These are phyloP conservation scores for Globisporangium cederbergense DNA, from an alignment of 352 stramenopile genomes.

Conservation along the genomic window DNA sequence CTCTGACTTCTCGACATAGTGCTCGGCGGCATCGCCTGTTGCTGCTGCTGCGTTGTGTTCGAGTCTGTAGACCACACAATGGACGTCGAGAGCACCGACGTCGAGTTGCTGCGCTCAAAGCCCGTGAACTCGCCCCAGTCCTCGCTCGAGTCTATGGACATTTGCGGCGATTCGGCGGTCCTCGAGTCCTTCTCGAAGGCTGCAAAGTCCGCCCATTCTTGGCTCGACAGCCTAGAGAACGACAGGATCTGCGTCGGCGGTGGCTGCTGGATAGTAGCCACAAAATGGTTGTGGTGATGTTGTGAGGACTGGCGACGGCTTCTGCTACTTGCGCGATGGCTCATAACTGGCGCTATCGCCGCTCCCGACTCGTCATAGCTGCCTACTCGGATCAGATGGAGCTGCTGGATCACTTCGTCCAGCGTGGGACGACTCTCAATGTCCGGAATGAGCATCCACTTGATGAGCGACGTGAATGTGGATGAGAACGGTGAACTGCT, in stretches of 20 bases:
- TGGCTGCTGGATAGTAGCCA: background rate
- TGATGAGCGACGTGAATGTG: constrained; percentile 57
- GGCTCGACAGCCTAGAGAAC: constrained; percentile 17
- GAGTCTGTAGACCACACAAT: constrained; percentile 16
- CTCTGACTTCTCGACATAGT: constrained; percentile 5
- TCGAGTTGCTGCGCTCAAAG: constrained; percentile 16
- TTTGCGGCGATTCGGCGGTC: constrained; percentile 7
- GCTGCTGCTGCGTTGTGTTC: background rate
- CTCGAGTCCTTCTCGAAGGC: constrained; percentile 20
- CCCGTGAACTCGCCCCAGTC: constrained; percentile 18
- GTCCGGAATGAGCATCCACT: constrained; percentile 71
- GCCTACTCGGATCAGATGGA: constrained; percentile 19
- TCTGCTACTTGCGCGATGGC: background rate
- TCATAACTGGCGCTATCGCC: background rate
- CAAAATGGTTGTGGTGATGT: background rate
- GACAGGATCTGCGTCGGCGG: constrained; percentile 18
- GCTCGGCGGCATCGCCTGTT: background rate
- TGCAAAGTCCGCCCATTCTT: constrained; percentile 32
- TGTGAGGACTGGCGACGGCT: background rate
- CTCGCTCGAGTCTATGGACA: constrained; percentile 14
- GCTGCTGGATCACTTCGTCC: constrained; percentile 31
- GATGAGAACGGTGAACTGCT: constrained; percentile 37
- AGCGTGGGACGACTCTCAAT: constrained; percentile 57
- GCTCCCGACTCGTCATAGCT: background rate
- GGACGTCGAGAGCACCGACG: constrained; percentile 9